Evolutionary conservation across 805 yeast genomes (phyloP), one percentile per base, ranked within the genome.

Genomic region (Candida oleophila): DNA sequence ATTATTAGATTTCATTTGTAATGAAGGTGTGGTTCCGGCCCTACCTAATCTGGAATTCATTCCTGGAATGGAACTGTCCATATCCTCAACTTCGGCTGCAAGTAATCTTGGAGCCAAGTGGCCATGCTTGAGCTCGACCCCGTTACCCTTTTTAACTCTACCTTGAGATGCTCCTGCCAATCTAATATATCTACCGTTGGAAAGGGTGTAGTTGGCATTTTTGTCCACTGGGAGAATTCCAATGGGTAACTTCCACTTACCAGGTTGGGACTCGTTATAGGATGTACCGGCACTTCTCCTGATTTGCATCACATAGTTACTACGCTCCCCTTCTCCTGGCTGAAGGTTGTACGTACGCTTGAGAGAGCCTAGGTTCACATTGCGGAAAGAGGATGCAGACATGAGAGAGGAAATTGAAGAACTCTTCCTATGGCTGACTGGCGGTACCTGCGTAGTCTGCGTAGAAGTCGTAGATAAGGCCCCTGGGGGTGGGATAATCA

Each of bases 61-160:
- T 3, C 53, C 49, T 8, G 48, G 38, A 14, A 43, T 22, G 16
- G 39, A 38, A 41, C 57, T 60, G 44, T 81, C 88, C 30, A 73
- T 79, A 45, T 85, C 89, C 51, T 84, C 91, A 33, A 86, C 83
- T 60, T 86, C 94, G 20, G 85, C 78, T 2, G 91, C 92, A 49
- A 87, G 69, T 64, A 86, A 71, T 40, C 89, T 74, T 21, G 86
- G 87, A 45, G 81, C 76, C 48, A 80, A 69, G 57, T 72, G 81
- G 4, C 86, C 85, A 58, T 82, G 86, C 56, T 80, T 82, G 59
- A 81, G 68, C 46, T 81, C 85, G 4, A 73, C 77, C 0, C 78
- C 78, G 46, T 70, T 66, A n/a, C 69, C 58, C 47, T 66, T 69
- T 50, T 66, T 67, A 51, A 36, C 61, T 56, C 52, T 62, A 33